Evolutionary conservation across 306 rosid species (phyloP), one percentile per base, ranked within the genome.

Genomic region (Glycine tomentella): DNA sequence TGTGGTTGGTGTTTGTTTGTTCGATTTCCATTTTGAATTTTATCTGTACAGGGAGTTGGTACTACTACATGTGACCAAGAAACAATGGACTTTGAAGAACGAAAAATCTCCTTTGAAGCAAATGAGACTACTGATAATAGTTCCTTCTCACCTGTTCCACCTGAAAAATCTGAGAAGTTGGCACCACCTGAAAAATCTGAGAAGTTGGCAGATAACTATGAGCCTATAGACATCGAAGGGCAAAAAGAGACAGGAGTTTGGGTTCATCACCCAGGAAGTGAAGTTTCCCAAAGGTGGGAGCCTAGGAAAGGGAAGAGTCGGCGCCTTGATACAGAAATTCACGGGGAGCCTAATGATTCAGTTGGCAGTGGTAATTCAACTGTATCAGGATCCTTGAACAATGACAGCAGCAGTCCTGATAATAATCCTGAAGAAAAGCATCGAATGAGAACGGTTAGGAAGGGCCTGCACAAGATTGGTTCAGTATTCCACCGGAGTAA

Each of bases 221-320:
- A 96, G 87, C 93, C 98, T 15, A 89, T 96, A 64, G 81, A 96
- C 36, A 46, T 96, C 4, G 84, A 93, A 52, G 99, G 99, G 80
- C 98, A 90, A 82, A 90, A 80, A 44, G 91, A 92, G 78, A 88
- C 98, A 4, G 99, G 97, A 51, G 69, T 96, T 75, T 95, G 99
- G 99, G 91, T 92, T 69, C 99, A 93, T 75, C 97, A 86, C 34
- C 99, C 99, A 13, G 99, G 99, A 80, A 90, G 92, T 61, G 93
- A 93, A 80, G 84, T 88, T 84, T 64, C 80, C 57, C 93, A 87
- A 72, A 89, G 75, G 44, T 96, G 97, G 97, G 89, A 90, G 87
- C 89, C 94, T 61, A 89, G 97, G 75, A 93, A 96, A 89, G 98
- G 99, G 74, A 92, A 69, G 85, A 80, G 46, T 74, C 87, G 97